Conservation (phyloP, 768 basidiomycete genomes). For the Mycena polygramma region DNA sequence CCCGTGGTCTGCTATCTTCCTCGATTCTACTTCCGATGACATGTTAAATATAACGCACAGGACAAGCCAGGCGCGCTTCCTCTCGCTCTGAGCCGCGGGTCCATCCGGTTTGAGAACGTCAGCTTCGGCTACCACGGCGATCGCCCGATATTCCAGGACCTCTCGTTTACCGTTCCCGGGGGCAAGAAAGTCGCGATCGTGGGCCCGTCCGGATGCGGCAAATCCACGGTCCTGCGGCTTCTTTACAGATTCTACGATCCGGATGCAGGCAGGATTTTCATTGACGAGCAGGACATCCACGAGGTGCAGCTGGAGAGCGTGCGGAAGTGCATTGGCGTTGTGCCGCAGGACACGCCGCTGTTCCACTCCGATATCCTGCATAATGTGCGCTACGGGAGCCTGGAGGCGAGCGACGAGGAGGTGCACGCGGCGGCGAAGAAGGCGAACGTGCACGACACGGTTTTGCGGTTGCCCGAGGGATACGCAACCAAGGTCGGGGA, state of each 20-base stretch:
- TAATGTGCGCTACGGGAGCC: conserved; percentile 92
- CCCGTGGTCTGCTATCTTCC: conserved; percentile 60
- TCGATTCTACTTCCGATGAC: background rate
- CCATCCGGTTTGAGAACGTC: conserved; percentile 94
- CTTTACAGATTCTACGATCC: conserved; percentile 96
- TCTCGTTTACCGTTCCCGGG: conserved; percentile 93
- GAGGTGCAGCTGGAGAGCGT: conserved; percentile 79
- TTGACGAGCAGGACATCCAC: conserved; percentile 90
- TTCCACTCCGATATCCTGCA: conserved; percentile 97
- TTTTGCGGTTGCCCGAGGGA: conserved; percentile 85
- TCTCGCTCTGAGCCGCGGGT: conserved; percentile 80
- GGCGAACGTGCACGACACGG: conserved; percentile 89
- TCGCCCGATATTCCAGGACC: conserved; percentile 89
- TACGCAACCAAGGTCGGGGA: conserved; percentile 96
- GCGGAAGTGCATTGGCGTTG: conserved; percentile 86
- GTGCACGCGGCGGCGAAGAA: conserved; percentile 86
- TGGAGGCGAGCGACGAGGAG: conserved; percentile 91
- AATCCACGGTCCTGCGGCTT: conserved; percentile 95
- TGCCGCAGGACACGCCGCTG: conserved; percentile 97
- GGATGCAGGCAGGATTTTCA: conserved; percentile 79
- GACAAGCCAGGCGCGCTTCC: conserved; percentile 78
- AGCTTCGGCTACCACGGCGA: conserved; percentile 92
- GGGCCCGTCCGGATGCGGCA: conserved; percentile 97
- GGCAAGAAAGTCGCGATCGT: conserved; percentile 98
- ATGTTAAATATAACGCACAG: no score